Evolutionary conservation across 2,329 filamentous ascomycete genomes (phyloP).

Genomic region (Ilyonectria sp.): DNA sequence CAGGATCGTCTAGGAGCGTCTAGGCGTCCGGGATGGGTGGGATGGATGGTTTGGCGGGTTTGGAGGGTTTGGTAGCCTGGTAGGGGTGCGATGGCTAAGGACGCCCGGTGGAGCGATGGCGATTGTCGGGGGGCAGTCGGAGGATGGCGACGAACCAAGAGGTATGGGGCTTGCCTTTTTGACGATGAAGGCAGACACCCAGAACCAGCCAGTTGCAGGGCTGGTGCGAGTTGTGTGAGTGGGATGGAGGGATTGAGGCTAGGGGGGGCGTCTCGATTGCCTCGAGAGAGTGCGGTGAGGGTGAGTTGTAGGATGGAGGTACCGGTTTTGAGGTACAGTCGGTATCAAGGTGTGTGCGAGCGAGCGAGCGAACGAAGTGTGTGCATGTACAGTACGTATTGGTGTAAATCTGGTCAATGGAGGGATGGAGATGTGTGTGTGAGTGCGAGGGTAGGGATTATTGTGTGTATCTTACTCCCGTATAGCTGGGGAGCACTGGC

Average conservation of each 20-base stretch:
- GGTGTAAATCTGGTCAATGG: not conserved
- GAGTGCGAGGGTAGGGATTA: conserved; percentile 3
- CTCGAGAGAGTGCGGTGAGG: not conserved
- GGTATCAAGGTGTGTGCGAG: not conserved
- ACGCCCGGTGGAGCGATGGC: conserved; percentile 32
- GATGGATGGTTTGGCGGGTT: conserved; percentile 33
- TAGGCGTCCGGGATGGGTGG: conserved; percentile 43
- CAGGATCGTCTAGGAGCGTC: conserved; percentile 25
- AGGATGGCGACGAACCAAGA: conserved; percentile 26
- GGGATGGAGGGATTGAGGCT: conserved; percentile 29
- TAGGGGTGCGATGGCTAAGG: conserved; percentile 26
- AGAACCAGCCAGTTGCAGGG: conserved; percentile 33
- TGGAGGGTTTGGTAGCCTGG: conserved; percentile 35
- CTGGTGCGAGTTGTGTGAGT: conserved; percentile 9
- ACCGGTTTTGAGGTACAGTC: too few relatives aligned
- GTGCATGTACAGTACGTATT: not conserved
- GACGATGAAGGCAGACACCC: conserved; percentile 30
- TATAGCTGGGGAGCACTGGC: conserved; percentile 7
- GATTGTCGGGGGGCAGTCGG: conserved; percentile 14
- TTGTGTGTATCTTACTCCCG: conserved; percentile 14
- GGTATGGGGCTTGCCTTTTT: conserved; percentile 22
- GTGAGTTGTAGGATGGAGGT: not conserved
- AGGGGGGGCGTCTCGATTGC: conserved; percentile 7
- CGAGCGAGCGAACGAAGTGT: not conserved
- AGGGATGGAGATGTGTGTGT: not conserved